Base-by-base conservation (phyloP, 352 stramenopile genomes). In the Pythium monospermum region DNA sequence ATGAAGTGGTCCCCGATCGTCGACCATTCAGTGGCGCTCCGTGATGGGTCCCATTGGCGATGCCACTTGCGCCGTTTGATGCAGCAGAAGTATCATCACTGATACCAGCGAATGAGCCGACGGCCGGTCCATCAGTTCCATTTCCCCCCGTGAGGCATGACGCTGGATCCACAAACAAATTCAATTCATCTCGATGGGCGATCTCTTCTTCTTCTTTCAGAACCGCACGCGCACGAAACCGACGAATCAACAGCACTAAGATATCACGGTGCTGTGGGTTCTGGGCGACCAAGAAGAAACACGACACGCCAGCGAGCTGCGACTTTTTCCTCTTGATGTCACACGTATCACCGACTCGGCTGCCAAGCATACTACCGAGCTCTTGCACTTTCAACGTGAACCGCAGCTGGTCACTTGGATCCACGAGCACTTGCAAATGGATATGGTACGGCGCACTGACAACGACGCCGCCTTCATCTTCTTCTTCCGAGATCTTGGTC, bases 241-340 rank as follows among this genome's bases (percentile, higher is more conserved):
- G 74, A 7, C 82, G 78, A 41, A 90, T 86, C 10, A 92, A 47
- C 8, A 85, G 45, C 21, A 79, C 69, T 32, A 92, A 31, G 36
- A 91, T 92, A 38, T 91, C 82, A 4, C 82, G 79, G 43, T 92
- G 79, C 45, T 92, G 76, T 16, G 67, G 69, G 28, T 90, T 92
- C 61, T 85, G 82, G 2, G 82, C 78, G 21, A 89, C 66, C 30
- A 92, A 45, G 28, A 89, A 86, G 54, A 88, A 87, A 22, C 79
- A 90, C 6, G 82, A 90, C 3, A 87, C 49, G 18, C 65, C 50
- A 6, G 58, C 53, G 4, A 92, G 55, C 26, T 74, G 58, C 19
- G 68, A 61, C 15, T 64, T 67, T 5, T 59, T 61, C n/a, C n/a
- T n/a, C 49, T 83, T 83, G 16, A 89, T 28, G 30, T 87, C 71